These are phyloP conservation scores for Petunia hybrid DNA, from an alignment of 305 asterid genomes.

Conservation along the genomic window DNA sequence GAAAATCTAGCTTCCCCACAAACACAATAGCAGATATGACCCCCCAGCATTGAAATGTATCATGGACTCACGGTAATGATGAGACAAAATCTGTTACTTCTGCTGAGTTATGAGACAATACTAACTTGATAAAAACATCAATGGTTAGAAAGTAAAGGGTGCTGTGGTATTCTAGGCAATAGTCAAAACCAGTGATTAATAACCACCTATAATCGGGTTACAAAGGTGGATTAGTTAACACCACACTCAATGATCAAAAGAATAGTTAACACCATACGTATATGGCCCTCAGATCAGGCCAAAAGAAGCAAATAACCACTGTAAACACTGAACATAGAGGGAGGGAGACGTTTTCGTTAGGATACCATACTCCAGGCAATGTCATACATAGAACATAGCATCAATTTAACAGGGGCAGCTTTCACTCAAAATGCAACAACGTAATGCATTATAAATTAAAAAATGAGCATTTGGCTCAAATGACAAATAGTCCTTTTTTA, in stretches of 20 bases:
- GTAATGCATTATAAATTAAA: conserved; percentile 15
- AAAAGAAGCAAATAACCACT: conserved; percentile 17
- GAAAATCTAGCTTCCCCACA: conserved; percentile 7
- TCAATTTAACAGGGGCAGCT: neutral
- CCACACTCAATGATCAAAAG: neutral
- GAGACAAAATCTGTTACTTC: neutral
- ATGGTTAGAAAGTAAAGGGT: conserved; percentile 9
- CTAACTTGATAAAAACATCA: neutral
- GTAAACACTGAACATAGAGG: neutral
- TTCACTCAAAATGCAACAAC: conserved; percentile 4
- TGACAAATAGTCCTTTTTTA: neutral
- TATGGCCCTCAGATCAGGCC: neutral
- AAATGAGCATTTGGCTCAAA: neutral
- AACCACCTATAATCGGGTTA: neutral
- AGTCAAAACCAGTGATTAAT: neutral
- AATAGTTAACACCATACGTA: neutral
- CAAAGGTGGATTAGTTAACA: neutral
- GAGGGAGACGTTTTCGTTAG: neutral
- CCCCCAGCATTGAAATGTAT: neutral
- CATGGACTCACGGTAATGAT: neutral
- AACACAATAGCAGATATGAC: neutral
- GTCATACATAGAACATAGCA: neutral
- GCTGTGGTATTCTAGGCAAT: neutral
- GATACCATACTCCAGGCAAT: neutral
- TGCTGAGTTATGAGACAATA: neutral